A percentile compares a stretch with the other conserved stretches of the same genome.
These are phyloP conservation scores for Pseudocercospora musae DNA, from an alignment of 2,329 filamentous ascomycete genomes.

Conservation along the genomic window DNA sequence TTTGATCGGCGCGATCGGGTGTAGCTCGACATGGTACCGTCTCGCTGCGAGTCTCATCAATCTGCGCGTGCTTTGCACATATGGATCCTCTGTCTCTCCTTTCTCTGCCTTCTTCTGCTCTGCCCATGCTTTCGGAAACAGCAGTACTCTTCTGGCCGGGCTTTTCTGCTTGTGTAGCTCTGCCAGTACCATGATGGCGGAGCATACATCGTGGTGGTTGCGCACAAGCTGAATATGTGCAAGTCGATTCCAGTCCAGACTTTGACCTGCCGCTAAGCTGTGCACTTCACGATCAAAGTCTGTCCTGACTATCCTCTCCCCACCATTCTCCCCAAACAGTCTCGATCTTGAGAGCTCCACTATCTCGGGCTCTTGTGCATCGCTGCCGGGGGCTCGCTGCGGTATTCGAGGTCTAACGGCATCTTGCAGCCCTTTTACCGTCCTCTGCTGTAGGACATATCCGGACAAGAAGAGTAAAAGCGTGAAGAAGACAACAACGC, in stretches of 20 bases:
- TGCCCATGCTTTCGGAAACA: constrained; percentile 44
- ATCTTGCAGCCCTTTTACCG: constrained; percentile 70
- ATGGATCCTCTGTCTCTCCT: constrained; percentile 40
- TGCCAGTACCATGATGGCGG: constrained; percentile 48
- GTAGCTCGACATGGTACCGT: constrained; percentile 44
- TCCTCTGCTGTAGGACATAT: constrained; percentile 83
- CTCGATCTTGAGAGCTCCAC: constrained; percentile 26
- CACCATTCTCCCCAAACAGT: constrained; percentile 24
- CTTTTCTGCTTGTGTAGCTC: constrained; percentile 46
- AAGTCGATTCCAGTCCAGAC: constrained; percentile 44
- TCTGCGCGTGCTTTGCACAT: constrained; percentile 44
- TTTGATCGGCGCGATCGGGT: constrained; percentile 42
- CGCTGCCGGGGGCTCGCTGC: constrained; percentile 34
- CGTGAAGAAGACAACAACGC: constrained; percentile 70
- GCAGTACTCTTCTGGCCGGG: constrained; percentile 44
- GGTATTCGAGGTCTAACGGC: constrained; percentile 61
- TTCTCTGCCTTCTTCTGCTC: constrained; percentile 33
- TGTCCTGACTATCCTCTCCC: constrained; percentile 29
- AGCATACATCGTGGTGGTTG: constrained; percentile 48
- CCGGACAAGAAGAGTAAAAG: constrained; percentile 80
- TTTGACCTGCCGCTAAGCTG: constrained; percentile 17
- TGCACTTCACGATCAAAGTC: constrained; percentile 27
- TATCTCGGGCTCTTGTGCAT: constrained; percentile 11
- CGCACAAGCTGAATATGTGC: constrained; percentile 49
- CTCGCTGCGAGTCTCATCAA: constrained; percentile 46